Evolutionary conservation across 768 basidiomycete genomes (phyloP).

Genomic region (Crepidotus variabilis): DNA sequence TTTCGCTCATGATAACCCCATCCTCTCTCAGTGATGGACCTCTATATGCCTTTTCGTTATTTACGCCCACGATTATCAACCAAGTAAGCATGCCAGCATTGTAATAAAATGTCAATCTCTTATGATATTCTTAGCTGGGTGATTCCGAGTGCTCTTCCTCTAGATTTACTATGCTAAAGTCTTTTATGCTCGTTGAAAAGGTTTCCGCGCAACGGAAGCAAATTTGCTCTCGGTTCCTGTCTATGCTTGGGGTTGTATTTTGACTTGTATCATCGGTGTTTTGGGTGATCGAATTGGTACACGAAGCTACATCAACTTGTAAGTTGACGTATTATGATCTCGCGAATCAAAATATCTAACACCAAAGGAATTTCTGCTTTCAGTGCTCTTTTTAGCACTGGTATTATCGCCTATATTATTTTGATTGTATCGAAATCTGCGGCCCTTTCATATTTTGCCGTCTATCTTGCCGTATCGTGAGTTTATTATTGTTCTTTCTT

Average conservation of each 20-base stretch:
- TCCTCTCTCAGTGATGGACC: constrained; percentile 64
- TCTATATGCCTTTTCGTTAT: constrained; percentile 47
- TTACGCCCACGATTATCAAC: constrained; percentile 52
- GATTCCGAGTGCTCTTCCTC: no score
- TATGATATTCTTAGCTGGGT: no score
- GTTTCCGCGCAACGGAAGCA: constrained; percentile 58
- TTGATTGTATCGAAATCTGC: constrained; percentile 55
- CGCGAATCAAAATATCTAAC: no score
- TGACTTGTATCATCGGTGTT: constrained; percentile 61
- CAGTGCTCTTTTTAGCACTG: neutral
- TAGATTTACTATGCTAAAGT: neutral
- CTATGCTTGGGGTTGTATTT: constrained; percentile 67
- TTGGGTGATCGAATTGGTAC: constrained; percentile 57
- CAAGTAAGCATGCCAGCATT: constrained; percentile 44
- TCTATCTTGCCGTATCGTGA: constrained; percentile 67
- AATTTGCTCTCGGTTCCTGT: constrained; percentile 78
- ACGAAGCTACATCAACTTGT: constrained; percentile 62
- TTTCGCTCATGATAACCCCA: no score
- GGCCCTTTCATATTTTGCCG: constrained; percentile 70
- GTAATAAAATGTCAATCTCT: no score
- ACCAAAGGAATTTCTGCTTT: no score
- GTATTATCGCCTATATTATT: constrained; percentile 59
- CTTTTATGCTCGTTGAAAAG: constrained; percentile 26
- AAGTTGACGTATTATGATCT: no score
- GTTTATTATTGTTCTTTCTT: constrained; percentile 16